Conservation (phyloP, 1,284 basidiomycete genomes). For the Ceratorhiza oryzae-sativae region DNA sequence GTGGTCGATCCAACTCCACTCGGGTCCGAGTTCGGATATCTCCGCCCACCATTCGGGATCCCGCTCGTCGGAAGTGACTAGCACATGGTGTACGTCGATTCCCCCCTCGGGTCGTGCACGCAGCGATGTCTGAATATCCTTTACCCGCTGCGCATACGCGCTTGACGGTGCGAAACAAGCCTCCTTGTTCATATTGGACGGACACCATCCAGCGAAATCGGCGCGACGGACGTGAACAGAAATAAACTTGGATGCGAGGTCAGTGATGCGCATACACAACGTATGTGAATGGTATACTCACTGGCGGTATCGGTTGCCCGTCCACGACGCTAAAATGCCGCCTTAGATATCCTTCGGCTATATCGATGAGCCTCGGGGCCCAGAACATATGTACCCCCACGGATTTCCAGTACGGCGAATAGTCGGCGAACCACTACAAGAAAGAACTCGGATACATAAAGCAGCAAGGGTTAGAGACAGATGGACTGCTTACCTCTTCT, state of each 20-base stretch:
- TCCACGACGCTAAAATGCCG: conserved; percentile 53
- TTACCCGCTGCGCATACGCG: conserved; percentile 64
- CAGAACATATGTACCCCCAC: conserved; percentile 59
- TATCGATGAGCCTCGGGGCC: conserved; percentile 52
- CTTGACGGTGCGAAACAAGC: conserved; percentile 69
- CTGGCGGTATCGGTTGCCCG: conserved; percentile 52
- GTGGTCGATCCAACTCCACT: conserved; percentile 68
- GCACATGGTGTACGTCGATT: conserved; percentile 58
- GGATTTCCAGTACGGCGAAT: conserved; percentile 60
- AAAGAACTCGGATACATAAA: background rate
- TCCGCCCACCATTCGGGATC: conserved; percentile 70
- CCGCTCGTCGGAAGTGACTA: conserved; percentile 76
- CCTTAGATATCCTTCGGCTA: conserved; percentile 55
- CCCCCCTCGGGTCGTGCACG: conserved; percentile 36
- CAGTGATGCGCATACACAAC: background rate
- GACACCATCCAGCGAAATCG: conserved; percentile 39
- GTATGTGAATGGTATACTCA: conserved; percentile 1
- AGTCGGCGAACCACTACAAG: conserved; percentile 52
- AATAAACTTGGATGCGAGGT: conserved; percentile 37
- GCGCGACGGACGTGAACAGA: conserved; percentile 40
- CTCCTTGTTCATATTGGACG: conserved; percentile 43
- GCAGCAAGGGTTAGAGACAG: background rate
- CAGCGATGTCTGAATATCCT: conserved; percentile 66
- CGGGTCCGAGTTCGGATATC: conserved; percentile 58
- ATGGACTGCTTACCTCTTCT: conserved; percentile 6